phyloP scores from a whole-genome alignment of 371 early-diverging fungal genomes.

The Lichtheimia ornata region DNA sequence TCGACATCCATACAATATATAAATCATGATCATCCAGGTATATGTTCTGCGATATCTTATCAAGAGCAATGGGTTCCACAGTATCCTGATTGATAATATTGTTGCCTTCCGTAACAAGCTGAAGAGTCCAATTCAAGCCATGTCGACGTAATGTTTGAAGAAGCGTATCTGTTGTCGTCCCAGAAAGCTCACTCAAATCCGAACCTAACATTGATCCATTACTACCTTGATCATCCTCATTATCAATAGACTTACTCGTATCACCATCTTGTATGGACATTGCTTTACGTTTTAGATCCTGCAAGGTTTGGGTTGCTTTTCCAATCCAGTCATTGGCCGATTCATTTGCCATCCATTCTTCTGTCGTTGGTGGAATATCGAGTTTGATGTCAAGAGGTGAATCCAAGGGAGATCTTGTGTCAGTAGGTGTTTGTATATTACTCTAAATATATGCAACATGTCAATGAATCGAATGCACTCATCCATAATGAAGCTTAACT shows the following conservation, averaged over 20 bases:
- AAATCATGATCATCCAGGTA: slow-evolving; percentile 27
- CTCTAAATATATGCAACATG: too few species aligned
- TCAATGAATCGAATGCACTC: too few species aligned
- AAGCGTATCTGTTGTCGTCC: slow-evolving; percentile 24
- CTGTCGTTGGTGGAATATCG: too few species aligned
- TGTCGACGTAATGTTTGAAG: slow-evolving; percentile 18
- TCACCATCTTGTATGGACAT: slow-evolving; percentile 3
- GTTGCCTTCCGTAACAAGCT: slow-evolving; percentile 14
- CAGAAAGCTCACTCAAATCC: slow-evolving; percentile 9
- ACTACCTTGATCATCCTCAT: too few species aligned
- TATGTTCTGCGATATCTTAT: slow-evolving; percentile 13
- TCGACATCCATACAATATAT: slow-evolving; percentile 35
- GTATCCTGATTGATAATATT: slow-evolving; percentile 6
- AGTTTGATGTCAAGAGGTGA: too few species aligned
- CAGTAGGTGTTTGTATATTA: too few species aligned
- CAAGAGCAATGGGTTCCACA: slow-evolving; percentile 21
- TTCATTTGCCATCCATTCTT: slow-evolving; percentile 7
- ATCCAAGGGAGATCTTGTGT: too few species aligned
- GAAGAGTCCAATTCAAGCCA: slow-evolving; percentile 16
- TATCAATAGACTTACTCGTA: too few species aligned
- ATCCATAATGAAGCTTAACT: background rate
- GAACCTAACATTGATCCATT: too few species aligned
- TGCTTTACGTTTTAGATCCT: background rate
- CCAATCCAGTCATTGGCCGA: background rate
- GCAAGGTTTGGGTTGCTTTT: background rate